Evolutionary conservation across 352 stramenopile genomes (phyloP).

Genomic region (Discostella stelligera): DNA sequence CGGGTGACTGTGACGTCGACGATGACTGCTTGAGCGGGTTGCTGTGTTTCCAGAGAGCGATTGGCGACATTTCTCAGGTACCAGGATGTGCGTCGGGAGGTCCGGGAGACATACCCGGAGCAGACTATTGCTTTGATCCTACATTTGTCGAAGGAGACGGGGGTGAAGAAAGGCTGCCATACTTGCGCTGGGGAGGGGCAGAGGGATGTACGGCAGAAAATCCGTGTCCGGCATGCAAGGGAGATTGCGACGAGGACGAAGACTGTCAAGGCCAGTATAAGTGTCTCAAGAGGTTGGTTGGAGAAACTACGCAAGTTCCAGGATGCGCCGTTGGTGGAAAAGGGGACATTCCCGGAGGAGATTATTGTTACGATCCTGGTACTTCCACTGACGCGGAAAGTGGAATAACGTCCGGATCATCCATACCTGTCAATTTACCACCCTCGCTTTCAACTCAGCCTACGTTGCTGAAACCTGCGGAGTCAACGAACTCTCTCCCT

Average conservation of each 20-base stretch:
- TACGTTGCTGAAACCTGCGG: too few relatives aligned
- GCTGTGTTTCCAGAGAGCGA: conserved; percentile 58
- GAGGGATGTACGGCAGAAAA: conserved; percentile 23
- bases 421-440: too few relatives aligned
- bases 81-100: conserved; percentile 56
- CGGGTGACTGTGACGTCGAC: conserved; percentile 67
- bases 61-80: conserved; percentile 41
- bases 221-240: conserved; percentile 32
- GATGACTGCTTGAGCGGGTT: conserved; percentile 55
- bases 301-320: conserved; percentile 24
- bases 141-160: conserved; percentile 7
- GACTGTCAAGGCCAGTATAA: conserved; percentile 20
- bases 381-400: too few relatives aligned
- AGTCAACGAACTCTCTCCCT: too few relatives aligned
- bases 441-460: too few relatives aligned
- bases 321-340: conserved; percentile 35
- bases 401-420: too few relatives aligned
- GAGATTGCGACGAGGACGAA: conserved; percentile 41
- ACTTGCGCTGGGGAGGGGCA: too few relatives aligned
- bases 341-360: conserved; percentile 42
- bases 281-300: conserved; percentile 28
- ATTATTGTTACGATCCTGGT: conserved; percentile 46
- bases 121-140: conserved; percentile 45
- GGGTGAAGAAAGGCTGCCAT: too few relatives aligned
- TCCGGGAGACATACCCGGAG: conserved; percentile 33